These are phyloP conservation scores for Aschersonia sp. DNA, from an alignment of 2,329 filamentous ascomycete genomes.

Conservation along the genomic window DNA sequence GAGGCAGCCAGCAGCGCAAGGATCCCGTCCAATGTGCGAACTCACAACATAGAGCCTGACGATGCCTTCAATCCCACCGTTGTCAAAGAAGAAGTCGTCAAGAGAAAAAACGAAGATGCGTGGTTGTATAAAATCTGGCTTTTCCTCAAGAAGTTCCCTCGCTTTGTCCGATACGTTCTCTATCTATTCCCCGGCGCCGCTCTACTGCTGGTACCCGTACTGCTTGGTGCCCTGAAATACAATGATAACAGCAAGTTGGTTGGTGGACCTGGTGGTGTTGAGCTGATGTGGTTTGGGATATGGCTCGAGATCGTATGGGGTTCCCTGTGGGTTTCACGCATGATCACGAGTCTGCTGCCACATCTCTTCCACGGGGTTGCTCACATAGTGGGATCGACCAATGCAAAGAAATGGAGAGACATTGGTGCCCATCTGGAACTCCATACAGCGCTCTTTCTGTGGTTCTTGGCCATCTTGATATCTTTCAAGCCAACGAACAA, in stretches of 20 bases:
- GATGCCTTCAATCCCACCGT: slow-evolving; percentile 29
- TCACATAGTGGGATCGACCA: slow-evolving; percentile 66
- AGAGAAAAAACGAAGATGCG: slow-evolving; percentile 18
- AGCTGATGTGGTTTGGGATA: slow-evolving; percentile 81
- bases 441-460: slow-evolving; percentile 76
- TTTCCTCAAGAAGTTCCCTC: slow-evolving; percentile 33
- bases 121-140: slow-evolving; percentile 25
- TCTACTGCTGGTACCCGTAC: slow-evolving; percentile 30
- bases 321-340: slow-evolving; percentile 65
- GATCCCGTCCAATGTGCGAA: slow-evolving; percentile 14
- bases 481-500: slow-evolving; percentile 77
- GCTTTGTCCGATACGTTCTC: slow-evolving; percentile 31
- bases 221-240: slow-evolving; percentile 27
- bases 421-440: slow-evolving; percentile 77
- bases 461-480: slow-evolving; percentile 76
- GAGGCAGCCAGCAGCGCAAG: slow-evolving; percentile 10
- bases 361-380: slow-evolving; percentile 36
- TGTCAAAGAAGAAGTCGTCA: slow-evolving; percentile 12
- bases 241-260: slow-evolving; percentile 29
- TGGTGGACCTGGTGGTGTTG: slow-evolving; percentile 56
- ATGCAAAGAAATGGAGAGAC: slow-evolving; percentile 85
- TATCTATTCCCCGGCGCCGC: slow-evolving; percentile 31
- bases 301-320: slow-evolving; percentile 94
- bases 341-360: slow-evolving; percentile 36
- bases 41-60: slow-evolving; percentile 22